A percentile compares a stretch with the other conserved stretches of the same genome.
Conservation (phyloP, 2,329 filamentous ascomycete species). For the Ascochyta lentis region DNA sequence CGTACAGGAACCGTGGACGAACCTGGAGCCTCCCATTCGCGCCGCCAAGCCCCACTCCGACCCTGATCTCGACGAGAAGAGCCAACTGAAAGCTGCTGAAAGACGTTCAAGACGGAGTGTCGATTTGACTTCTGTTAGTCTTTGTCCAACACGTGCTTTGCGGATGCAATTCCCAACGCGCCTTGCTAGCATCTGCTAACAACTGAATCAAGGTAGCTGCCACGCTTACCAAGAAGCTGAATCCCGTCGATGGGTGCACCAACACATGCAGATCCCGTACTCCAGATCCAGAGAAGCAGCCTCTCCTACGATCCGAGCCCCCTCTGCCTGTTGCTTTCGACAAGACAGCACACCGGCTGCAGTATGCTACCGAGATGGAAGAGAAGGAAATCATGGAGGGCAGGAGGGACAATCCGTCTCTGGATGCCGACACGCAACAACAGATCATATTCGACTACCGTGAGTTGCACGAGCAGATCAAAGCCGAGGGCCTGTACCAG, state of each 20-base stretch:
- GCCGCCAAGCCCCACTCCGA: conserved; percentile 51
- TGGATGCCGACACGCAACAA: conserved; percentile 62
- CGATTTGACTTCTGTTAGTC: conserved; percentile 40
- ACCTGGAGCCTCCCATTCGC: conserved; percentile 66
- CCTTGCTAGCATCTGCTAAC: conserved; percentile 25
- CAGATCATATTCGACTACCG: conserved; percentile 64
- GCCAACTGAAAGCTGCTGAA: conserved; percentile 1
- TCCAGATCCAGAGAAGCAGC: conserved; percentile 34
- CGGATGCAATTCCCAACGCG: conserved; percentile 9
- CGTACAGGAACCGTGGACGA: conserved; percentile 62
- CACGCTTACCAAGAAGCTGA: conserved; percentile 35
- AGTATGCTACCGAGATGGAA: conserved; percentile 44
- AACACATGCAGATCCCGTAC: conserved; percentile 29
- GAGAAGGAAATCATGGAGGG: conserved; percentile 49
- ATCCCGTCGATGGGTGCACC: conserved; percentile 19
- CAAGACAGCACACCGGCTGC: conserved; percentile 32
- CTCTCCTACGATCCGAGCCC: conserved; percentile 18
- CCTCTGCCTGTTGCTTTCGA: conserved; percentile 17
- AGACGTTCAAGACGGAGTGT: conserved; percentile 31
- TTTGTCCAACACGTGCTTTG: conserved; percentile 9
- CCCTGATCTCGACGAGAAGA: conserved; percentile 23
- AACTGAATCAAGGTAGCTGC: conserved; percentile 30
- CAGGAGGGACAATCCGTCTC: conserved; percentile 53
- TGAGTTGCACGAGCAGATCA: conserved; percentile 61
- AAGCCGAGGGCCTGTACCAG: conserved; percentile 63